Base-by-base conservation (phyloP, 768 basidiomycete genomes). In the Naganishia onofrii region DNA sequence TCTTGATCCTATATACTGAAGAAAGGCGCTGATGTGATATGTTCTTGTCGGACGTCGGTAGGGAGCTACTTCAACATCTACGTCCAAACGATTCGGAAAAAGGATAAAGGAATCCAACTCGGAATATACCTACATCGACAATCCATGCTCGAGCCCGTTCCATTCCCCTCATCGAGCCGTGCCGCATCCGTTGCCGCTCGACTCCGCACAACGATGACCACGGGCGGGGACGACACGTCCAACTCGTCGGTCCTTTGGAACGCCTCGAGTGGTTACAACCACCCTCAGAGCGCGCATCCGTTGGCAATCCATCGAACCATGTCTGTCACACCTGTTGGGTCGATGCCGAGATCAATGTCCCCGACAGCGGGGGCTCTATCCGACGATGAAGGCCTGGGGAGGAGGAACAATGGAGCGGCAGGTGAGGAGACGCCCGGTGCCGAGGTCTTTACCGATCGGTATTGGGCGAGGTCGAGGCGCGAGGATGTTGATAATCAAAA, bases 111-210 rank as follows among this genome's bases (percentile, higher is more conserved):
- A n/a, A 73, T 77, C 0, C 93, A 96, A 76, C 83, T 95, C 1
- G 93, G 93, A 0, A 87, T 95, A 34, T 95, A 95, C 76, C 84
- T 95, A 1, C 91, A 93, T 77, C 85, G 93, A 9, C 92, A 94
- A 79, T 89, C 88, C 26, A 88, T 84, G 67, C 85, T 91, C 32
- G 92, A 93, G 72, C 86, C 88, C 9, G 85, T 93, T 38, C 91
- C 71, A 9, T 69, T 58, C 53, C 55, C 56, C 26, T 72, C 82
- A 1, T 66, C 71, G 13, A 67, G 52, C 19, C 66, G 66, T 6
- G 26, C 46, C 9, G 32, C 28, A 46, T 32, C 29, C 29, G 52
- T 38, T 5, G 5, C 52, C 10, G 21, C n/a, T 31, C 52, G 57
- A 58, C 57, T n/a, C 15, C 32, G 57, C 32, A n/a, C 26, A 7